Evolutionary conservation across 805 yeast species (phyloP).

Genomic region (Zygoascus ofunaensis): DNA sequence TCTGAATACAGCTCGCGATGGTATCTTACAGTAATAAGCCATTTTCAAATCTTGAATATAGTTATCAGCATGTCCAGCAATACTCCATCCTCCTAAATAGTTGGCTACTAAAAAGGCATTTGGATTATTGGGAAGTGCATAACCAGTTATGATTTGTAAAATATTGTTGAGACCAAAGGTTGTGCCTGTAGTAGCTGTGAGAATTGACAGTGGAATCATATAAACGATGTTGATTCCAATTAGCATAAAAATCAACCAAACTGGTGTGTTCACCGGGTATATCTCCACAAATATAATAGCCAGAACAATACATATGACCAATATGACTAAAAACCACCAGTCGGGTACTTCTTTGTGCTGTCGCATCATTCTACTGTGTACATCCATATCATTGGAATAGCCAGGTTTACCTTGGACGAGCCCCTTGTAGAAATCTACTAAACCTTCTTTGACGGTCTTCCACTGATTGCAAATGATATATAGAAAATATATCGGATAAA

Average conservation of each 20-base stretch:
- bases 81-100: slow-evolving; percentile 36
- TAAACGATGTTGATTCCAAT: slow-evolving; percentile 45
- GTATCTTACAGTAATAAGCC: slow-evolving; percentile 41
- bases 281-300: slow-evolving; percentile 16
- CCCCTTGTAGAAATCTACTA: slow-evolving; percentile 11
- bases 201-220: slow-evolving; percentile 52
- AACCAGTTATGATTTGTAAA: slow-evolving; percentile 56
- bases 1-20: slow-evolving; percentile 19
- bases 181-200: slow-evolving; percentile 53
- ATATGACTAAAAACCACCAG: slow-evolving; percentile 52
- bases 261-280: slow-evolving; percentile 20
- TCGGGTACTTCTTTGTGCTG: slow-evolving; percentile 61
- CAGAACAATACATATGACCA: slow-evolving; percentile 33
- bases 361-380: slow-evolving; percentile 14
- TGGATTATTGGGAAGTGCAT: slow-evolving; percentile 54
- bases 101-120: slow-evolving; percentile 49
- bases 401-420: slow-evolving; percentile 7
- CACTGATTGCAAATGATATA: slow-evolving; percentile 25
- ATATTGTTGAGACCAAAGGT: slow-evolving; percentile 50
- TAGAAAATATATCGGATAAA: slow-evolving; percentile 47
- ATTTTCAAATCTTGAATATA: slow-evolving; percentile 51
- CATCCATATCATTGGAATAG: slow-evolving; percentile 8
- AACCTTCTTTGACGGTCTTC: slow-evolving; percentile 9
- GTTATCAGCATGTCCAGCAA: slow-evolving; percentile 51
- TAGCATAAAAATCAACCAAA: slow-evolving; percentile 54